A percentile compares a stretch with the other conserved stretches of the same genome.
phyloP scores from a whole-genome alignment of 495 filamentous ascomycete species.

The Xylaria cubensis region DNA sequence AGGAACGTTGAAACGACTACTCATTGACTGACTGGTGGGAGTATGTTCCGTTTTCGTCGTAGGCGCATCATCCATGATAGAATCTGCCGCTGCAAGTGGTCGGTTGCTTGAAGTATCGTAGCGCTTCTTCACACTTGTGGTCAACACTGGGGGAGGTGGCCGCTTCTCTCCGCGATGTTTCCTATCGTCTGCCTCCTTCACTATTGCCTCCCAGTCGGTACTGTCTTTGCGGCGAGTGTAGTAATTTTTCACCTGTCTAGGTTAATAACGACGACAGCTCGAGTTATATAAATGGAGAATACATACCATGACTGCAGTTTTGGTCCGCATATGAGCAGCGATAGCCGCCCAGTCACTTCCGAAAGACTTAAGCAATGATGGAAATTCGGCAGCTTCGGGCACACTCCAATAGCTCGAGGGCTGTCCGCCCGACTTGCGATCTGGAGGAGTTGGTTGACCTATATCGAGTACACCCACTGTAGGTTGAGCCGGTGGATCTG shows the following conservation, averaged over 20 bases:
- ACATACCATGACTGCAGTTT: conserved; percentile 91
- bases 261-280: conserved; percentile 33
- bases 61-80: conserved; percentile 60
- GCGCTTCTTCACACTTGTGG: conserved; percentile 52
- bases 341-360: conserved; percentile 89
- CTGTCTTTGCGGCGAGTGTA: conserved; percentile 80
- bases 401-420: conserved; percentile 99
- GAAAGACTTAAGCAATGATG: conserved; percentile 75
- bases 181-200: conserved; percentile 73
- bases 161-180: conserved; percentile 73
- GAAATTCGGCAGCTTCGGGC: conserved; percentile 85
- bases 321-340: conserved; percentile 85
- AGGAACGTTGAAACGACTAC: conserved; percentile 50
- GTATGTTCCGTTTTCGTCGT: conserved; percentile 52
- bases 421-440: conserved; percentile 57
- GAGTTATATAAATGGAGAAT: conserved; percentile 15
- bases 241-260: conserved; percentile 86
- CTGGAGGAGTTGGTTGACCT: conserved; percentile 43
- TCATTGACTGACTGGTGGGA: conserved; percentile 40
- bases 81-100: conserved; percentile 64
- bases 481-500: conserved; percentile 52
- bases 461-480: conserved; percentile 52
- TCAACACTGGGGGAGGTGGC: conserved; percentile 70
- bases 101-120: conserved; percentile 59
- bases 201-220: conserved; percentile 75